Base-by-base conservation (phyloP, 164 flowering plant species). In the Annona cherimola region DNA sequence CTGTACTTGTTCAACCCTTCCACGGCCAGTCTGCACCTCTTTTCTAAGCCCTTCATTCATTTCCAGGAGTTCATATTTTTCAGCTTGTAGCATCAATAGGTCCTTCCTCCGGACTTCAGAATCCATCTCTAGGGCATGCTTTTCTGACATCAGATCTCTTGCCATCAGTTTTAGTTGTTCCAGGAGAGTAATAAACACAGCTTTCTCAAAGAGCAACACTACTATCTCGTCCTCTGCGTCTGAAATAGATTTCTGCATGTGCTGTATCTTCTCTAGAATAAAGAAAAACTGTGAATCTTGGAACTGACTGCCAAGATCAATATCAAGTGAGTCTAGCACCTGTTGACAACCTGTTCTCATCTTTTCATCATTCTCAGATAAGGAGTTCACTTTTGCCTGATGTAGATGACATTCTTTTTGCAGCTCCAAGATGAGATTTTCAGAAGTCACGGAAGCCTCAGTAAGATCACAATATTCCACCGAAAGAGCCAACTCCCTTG, bases 331-430 rank as follows among this genome's bases (percentile, higher is more conserved):
- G 72, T 71, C 76, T 67, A 85, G 81, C 18, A 93, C 78, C 71
- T 74, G 85, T 79, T 73, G 70, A 68, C 90, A 83, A 64, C 86
- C 87, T n/a, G 59, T 64, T 71, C 86, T 84, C 64, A 88, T 81
- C 73, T 68, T 83, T 62, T 78, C 84, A 66, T 90, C 82, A 80
- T 90, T 86, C 76, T 85, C 88, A 7, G 83, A 66, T 73, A 91
- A 74, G 61, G 88, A 81, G 26, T 88, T 86, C n/a, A 82, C 75
- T 79, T 90, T 89, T 16, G 82, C 83, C 76, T 90, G 88, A 59
- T 89, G 89, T 76, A 83, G 86, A 42, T 88, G 84, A 69, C 83
- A 89, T 78, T 91, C 91, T 76, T 71, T 63, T 79, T 89, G 91
- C 73, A 96, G 74, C 79, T 91, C 89, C 4, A 87, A 42, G 50